Conservation (phyloP, 2,329 filamentous ascomycete genomes). For the Colletotrichum navitas region DNA sequence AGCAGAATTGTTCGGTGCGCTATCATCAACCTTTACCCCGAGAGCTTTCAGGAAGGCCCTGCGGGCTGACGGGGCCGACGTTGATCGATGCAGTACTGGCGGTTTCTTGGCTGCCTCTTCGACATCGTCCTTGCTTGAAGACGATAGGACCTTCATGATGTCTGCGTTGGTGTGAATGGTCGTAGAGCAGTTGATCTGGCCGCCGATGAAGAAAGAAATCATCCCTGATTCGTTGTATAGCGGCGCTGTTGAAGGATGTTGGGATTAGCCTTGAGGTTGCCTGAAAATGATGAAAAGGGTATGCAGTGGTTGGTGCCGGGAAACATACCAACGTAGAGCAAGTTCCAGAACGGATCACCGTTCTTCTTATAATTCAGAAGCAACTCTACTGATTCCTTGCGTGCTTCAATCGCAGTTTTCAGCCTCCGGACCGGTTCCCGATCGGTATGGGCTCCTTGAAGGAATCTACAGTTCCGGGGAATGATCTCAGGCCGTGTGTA, state of each 20-base stretch:
- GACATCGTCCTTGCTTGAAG: conserved; percentile 2
- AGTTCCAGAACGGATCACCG: conserved; percentile 68
- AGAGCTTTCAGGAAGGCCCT: conserved; percentile 36
- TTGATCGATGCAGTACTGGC: conserved; percentile 1
- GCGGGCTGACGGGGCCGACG: conserved; percentile 21
- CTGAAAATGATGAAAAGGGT: too few species aligned
- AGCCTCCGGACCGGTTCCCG: conserved; percentile 56
- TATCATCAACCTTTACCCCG: not conserved
- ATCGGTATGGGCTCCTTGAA: conserved; percentile 63
- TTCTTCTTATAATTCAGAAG: conserved; percentile 65
- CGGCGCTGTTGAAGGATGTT: conserved; percentile 47
- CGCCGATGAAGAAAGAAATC: conserved; percentile 63
- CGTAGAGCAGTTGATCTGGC: conserved; percentile 66
- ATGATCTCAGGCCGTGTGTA: conserved; percentile 62
- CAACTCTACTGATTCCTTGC: conserved; percentile 62
- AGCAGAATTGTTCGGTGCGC: not conserved
- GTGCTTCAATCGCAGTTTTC: conserved; percentile 54
- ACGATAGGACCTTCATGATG: conserved; percentile 58
- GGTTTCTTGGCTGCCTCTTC: conserved; percentile 1
- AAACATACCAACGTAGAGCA: conserved; percentile 63
- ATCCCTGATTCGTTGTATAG: conserved; percentile 59
- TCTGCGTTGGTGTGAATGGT: conserved; percentile 62
- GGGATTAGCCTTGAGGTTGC: not conserved
- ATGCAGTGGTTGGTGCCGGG: too few species aligned
- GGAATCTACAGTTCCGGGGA: conserved; percentile 63